phyloP scores from a whole-genome alignment of 2,329 filamentous ascomycete species.

The Beauveria asiatica region DNA sequence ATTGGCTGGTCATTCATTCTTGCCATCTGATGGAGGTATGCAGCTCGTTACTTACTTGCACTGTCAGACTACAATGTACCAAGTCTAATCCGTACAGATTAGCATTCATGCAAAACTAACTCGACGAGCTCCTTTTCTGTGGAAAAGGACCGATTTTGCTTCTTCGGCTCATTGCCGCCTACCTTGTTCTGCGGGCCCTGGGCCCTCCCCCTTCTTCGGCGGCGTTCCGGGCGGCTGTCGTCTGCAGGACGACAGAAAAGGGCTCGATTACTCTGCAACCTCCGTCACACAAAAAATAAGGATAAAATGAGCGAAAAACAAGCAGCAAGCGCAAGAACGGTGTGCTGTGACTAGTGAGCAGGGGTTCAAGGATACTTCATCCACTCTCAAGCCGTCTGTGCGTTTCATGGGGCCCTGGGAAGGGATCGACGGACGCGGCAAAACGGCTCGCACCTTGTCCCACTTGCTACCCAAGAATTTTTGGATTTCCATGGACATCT shows the following conservation, averaged over 20 bases:
- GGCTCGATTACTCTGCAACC: neutral
- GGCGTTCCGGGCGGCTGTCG: neutral
- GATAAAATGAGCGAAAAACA: neutral
- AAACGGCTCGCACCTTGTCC: neutral
- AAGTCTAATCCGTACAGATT: too few relatives aligned
- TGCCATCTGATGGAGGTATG: neutral
- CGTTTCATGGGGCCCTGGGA: neutral
- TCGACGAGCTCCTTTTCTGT: neutral
- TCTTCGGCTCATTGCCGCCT: conserved; percentile 1
- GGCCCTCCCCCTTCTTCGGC: neutral
- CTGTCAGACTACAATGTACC: neutral
- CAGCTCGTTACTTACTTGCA: neutral
- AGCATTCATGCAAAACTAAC: neutral
- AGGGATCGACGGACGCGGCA: conserved; percentile 1
- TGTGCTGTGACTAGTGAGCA: neutral
- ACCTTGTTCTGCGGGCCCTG: neutral
- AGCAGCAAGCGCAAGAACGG: conserved; percentile 1
- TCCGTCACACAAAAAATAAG: neutral
- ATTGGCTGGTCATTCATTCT: neutral
- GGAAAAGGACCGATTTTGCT: neutral
- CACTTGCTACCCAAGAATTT: neutral
- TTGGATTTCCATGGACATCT: neutral
- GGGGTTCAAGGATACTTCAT: neutral
- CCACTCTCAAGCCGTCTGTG: neutral
- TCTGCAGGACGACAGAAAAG: neutral